Evolutionary conservation across 106 monocot genomes (phyloP).

Genomic region (Gastrodia elata): DNA sequence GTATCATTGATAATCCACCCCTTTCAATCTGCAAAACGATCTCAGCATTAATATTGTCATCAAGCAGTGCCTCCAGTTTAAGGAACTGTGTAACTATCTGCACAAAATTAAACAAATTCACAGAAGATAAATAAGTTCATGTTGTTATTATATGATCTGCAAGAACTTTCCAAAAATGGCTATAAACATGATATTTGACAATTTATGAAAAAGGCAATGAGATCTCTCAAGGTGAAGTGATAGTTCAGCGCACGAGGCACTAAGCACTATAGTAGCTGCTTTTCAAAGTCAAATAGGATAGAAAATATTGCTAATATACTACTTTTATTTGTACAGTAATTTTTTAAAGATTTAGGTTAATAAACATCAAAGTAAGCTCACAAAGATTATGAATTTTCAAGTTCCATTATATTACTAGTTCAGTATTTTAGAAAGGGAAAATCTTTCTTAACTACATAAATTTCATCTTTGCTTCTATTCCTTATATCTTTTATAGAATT

Average conservation of each 20-base stretch:
- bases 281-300: neutral
- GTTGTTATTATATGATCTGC: neutral
- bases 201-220: neutral
- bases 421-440: neutral
- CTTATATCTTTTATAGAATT: neutral
- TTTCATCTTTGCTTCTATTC: neutral
- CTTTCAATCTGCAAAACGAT: conserved; percentile 78
- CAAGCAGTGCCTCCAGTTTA: conserved; percentile 71
- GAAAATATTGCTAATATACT: neutral
- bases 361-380: neutral
- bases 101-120: conserved; percentile 11
- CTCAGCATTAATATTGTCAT: conserved; percentile 53
- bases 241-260: neutral
- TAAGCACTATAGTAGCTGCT: neutral
- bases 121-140: neutral
- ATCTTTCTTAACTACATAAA: neutral
- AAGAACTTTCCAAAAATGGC: neutral
- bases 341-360: neutral
- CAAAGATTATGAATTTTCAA: neutral
- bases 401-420: neutral
- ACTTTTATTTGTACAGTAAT: neutral
- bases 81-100: conserved; percentile 95
- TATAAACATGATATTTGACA: neutral
- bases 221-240: neutral
- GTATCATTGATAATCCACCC: conserved; percentile 47